A percentile compares a stretch with the other conserved stretches of the same genome.
Conservation (phyloP, 352 stramenopile species). For the Globisporangium acanthophoron region DNA sequence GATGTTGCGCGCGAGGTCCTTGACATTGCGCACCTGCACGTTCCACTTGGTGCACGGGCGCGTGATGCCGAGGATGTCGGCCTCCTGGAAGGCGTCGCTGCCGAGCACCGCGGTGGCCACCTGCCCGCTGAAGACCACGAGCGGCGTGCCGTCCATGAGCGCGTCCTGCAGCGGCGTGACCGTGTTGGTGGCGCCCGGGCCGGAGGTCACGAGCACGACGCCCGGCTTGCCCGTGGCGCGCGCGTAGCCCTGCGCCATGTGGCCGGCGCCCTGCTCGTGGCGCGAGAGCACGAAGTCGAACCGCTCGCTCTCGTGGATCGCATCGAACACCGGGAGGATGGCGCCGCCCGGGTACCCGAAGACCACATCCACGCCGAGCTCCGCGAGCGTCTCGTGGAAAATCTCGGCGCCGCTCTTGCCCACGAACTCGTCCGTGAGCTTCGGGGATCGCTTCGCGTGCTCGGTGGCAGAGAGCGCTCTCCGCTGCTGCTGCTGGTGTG, state of each 20-base stretch:
- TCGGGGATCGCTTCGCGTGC: slow-evolving; percentile 29
- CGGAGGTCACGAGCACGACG: slow-evolving; percentile 92
- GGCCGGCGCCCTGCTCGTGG: slow-evolving; percentile 77
- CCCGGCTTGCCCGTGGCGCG: slow-evolving; percentile 83
- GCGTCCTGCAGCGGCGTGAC: slow-evolving; percentile 92
- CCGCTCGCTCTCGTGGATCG: slow-evolving; percentile 87
- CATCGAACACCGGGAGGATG: slow-evolving; percentile 93
- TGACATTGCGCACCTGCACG: slow-evolving; percentile 94
- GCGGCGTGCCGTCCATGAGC: slow-evolving; percentile 93
- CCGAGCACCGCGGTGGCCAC: slow-evolving; percentile 90
- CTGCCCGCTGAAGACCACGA: slow-evolving; percentile 93
- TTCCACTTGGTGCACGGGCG: slow-evolving; percentile 95
- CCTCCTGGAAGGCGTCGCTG: slow-evolving; percentile 92
- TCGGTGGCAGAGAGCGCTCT: slow-evolving; percentile 32
- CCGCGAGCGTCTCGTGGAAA: slow-evolving; percentile 91
- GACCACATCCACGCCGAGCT: slow-evolving; percentile 88
- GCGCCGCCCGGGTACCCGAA: slow-evolving; percentile 93
- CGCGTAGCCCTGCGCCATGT: slow-evolving; percentile 86
- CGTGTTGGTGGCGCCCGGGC: slow-evolving; percentile 92
- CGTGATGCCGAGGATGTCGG: slow-evolving; percentile 81
- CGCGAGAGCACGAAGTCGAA: slow-evolving; percentile 81
- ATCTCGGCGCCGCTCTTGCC: slow-evolving; percentile 91
- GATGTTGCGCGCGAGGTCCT: slow-evolving; percentile 93
- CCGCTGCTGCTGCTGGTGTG: slow-evolving; percentile 8
- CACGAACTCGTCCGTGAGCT: slow-evolving; percentile 83